Evolutionary conservation across 805 yeast genomes (phyloP), one percentile per base, ranked within the genome.

Genomic region (Brettanomyces naardenensis): DNA sequence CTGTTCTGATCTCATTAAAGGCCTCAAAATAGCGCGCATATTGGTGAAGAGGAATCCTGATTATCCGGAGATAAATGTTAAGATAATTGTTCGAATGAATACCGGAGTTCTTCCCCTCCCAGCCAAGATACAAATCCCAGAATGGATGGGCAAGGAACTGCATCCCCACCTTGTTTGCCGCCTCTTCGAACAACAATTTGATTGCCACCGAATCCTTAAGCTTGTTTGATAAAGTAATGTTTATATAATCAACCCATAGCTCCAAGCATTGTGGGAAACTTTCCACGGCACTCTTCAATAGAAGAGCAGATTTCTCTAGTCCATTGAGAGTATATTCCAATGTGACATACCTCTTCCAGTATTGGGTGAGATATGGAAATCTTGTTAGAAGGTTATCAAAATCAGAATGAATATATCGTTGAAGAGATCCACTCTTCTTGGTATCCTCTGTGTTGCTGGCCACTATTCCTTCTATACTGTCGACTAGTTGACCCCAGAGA

Each of bases 91-190:
- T 46, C 23, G 71, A 62, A 19, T 56, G 52, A 13, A 59, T 57
- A 19, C 61, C 61, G 7, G 49, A 47, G 5, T 49, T 34, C 13
- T 54, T 48, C n/a, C 63, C 55, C 47, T 77, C 81, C 62, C 77
- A 82, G 28, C 71, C 80, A 19, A 90, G 58, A 43, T 75, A 79
- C 38, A 71, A 66, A 54, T 88, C 95, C 97, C 97, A 90, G 35
- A 89, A 61, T 1, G 77, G 66, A 54, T 88, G 94, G 2, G 94
- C 70, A 44, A 80, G 62, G 58, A 85, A 92, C 42, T 88, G 84
- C 25, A 59, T 48, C 0, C 96, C 97, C 31, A 82, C 69, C 11
- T 58, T 43, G 4, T 48, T 44, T 3, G 71, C 53, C 0, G 80
- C 90, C 1, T 61, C 57, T 11, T 62, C 57, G 46, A 81, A 81